Evolutionary conservation across 495 filamentous ascomycete genomes (phyloP), one percentile per base, ranked within the genome.

Genomic region (Letharia lupina): DNA sequence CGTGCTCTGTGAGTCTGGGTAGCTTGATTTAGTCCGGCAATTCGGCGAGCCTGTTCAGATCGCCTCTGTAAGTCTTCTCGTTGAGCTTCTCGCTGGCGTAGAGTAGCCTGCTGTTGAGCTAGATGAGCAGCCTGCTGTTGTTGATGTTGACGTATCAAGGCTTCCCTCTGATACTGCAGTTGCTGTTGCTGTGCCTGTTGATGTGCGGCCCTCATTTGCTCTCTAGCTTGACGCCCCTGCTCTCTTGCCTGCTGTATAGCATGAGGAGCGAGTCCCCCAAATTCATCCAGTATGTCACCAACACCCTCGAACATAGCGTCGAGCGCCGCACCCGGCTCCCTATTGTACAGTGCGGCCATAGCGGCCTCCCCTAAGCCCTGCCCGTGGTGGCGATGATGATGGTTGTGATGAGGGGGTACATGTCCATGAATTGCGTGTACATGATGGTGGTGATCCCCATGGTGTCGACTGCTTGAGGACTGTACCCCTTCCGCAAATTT

Each of bases 401-500:
- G 48, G 10, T 31, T 52, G 11, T 31, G n/a, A 52, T 2, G 48
- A 28, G 48, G 23, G n/a, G 48, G 48, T 3, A 52, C 4, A 23
- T 48, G 3, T 10, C 10, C 40, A 42, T 42, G 11, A 42, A 13
- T 13, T 42, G 40, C 40, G 20, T 18, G 44, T 16, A 31, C n/a
- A 15, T 15, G 62, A 41, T 41, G 62, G 3, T 23, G 62, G 40
- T 45, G 50, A 41, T 57, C 20, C 31, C 50, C 50, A 23, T 35
- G 57, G 37, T 61, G 64, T 60, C 20, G 42, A 35, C 23, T 65
- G n/a, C 33, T 47, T 50, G 56, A 23, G 28, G 54, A 60, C 6
- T 65, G 56, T 39, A 69, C 65, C 33, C 57, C 64, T 50, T 66
- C 44, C 20, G 66, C 61, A 37, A 72, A 69, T 33, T 70, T 73